Percentiles rank a stretch among this genome's conserved stretches.
phyloP scores from a whole-genome alignment of 2,329 filamentous ascomycete genomes.

The Hortaea werneckii region DNA sequence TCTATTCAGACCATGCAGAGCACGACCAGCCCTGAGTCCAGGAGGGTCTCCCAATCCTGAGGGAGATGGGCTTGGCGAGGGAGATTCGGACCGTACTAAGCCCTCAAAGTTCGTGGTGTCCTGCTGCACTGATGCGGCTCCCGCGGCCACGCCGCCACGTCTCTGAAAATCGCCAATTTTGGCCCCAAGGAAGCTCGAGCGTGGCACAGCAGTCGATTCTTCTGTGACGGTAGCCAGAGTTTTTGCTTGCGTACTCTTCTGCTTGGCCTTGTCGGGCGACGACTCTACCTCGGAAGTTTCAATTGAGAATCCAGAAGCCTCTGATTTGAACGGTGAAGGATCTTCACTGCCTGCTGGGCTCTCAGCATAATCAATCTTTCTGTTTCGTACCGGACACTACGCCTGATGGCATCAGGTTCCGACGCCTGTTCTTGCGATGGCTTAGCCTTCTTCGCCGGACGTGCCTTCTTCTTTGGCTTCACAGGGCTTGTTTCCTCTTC shows the following conservation, averaged over 20 bases:
- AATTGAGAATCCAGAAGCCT: slow-evolving; percentile 5
- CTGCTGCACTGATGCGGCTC: neutral
- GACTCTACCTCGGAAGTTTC: slow-evolving; percentile 5
- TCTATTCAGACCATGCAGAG: no score
- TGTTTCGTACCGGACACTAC: slow-evolving; percentile 10
- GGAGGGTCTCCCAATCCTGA: neutral
- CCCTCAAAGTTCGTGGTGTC: slow-evolving; percentile 1
- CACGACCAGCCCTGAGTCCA: neutral
- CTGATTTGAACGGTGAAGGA: slow-evolving; percentile 7
- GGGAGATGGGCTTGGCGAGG: neutral
- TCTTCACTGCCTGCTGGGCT: neutral
- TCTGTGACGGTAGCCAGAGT: neutral
- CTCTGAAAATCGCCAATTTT: slow-evolving; percentile 2
- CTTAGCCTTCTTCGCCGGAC: neutral
- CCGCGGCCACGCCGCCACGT: neutral
- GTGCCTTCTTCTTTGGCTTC: slow-evolving; percentile 1
- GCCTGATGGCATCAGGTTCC: slow-evolving; percentile 4
- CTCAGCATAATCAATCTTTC: slow-evolving; percentile 10
- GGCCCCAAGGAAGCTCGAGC: neutral
- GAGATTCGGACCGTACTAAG: slow-evolving; percentile 1
- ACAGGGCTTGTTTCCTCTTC: neutral
- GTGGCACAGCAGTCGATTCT: neutral
- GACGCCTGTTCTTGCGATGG: neutral
- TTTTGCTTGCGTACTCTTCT: neutral
- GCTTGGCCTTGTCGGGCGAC: slow-evolving; percentile 1